Evolutionary conservation across 208 protist genomes (phyloP).

Genomic region (Leishmania arabica): DNA sequence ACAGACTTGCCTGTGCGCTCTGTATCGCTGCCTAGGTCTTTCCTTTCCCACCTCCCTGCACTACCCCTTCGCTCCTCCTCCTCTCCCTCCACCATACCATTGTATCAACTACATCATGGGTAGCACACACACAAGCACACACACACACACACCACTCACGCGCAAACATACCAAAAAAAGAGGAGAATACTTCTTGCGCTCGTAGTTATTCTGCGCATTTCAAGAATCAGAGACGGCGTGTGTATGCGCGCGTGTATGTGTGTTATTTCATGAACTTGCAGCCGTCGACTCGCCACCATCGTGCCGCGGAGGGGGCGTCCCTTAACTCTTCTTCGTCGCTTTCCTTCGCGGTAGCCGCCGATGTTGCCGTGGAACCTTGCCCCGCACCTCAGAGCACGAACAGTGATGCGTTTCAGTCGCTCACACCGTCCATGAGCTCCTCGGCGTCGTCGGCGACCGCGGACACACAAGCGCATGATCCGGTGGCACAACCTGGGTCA

Average conservation of each 20-base stretch:
- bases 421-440: background rate
- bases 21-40: background rate
- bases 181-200: background rate
- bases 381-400: background rate
- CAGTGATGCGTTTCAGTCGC: background rate
- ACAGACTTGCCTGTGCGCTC: background rate
- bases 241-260: background rate
- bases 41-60: background rate
- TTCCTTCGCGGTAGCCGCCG: background rate
- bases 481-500: background rate
- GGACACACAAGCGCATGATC: background rate
- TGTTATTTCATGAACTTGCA: background rate
- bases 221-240: background rate
- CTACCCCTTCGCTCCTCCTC: background rate
- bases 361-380: background rate
- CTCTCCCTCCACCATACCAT: background rate
- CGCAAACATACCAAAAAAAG: background rate
- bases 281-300: background rate
- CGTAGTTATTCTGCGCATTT: background rate
- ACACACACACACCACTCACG: constrained; percentile 12
- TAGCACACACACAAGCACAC: constrained; percentile 6
- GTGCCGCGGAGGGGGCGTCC: background rate
- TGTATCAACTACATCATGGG: background rate
- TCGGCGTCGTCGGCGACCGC: background rate
- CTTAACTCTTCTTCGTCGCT: background rate